Evolutionary conservation across 1,284 basidiomycete genomes (phyloP).

Genomic region (Tylopilus orsonianus): DNA sequence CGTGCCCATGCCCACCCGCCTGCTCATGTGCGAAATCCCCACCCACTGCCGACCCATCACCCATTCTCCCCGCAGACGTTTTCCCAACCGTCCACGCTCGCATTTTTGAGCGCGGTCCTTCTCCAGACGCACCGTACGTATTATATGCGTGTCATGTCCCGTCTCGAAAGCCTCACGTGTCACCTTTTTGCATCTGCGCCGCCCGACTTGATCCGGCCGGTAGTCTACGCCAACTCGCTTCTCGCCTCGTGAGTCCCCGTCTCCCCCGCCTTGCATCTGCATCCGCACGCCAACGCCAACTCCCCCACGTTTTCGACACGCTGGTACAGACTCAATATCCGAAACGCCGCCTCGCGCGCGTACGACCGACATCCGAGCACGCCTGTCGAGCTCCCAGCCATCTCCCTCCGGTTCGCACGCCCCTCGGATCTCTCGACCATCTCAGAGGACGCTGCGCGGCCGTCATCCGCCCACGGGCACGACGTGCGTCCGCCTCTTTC

Average conservation of each 20-base stretch:
- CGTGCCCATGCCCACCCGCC: background rate
- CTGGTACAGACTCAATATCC: conserved; percentile 25
- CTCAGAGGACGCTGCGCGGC: background rate
- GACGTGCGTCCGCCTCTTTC: conserved; percentile 1
- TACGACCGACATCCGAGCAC: conserved; percentile 6
- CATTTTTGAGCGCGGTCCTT: conserved; percentile 23
- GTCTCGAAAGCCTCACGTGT: too few species aligned
- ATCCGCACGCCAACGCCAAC: too few species aligned
- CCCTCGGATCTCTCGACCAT: conserved; percentile 9
- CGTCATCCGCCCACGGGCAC: background rate
- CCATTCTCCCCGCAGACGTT: conserved; percentile 15
- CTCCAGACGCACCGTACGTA: conserved; percentile 33
- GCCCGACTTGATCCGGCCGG: too few species aligned
- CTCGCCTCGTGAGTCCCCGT: conserved; percentile 26
- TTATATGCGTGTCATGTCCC: too few species aligned
- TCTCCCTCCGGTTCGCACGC: conserved; percentile 25
- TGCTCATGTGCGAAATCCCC: too few species aligned
- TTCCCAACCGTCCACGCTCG: conserved; percentile 17
- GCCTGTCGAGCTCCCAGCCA: conserved; percentile 11
- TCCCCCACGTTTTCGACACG: background rate
- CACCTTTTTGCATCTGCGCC: too few species aligned
- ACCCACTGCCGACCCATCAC: too few species aligned
- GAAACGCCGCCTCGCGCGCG: conserved; percentile 19
- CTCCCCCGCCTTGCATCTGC: too few species aligned
- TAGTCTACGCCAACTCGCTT: conserved; percentile 32